Conservation (phyloP, 495 filamentous ascomycete species). For the Aspergillus haitiensis region DNA sequence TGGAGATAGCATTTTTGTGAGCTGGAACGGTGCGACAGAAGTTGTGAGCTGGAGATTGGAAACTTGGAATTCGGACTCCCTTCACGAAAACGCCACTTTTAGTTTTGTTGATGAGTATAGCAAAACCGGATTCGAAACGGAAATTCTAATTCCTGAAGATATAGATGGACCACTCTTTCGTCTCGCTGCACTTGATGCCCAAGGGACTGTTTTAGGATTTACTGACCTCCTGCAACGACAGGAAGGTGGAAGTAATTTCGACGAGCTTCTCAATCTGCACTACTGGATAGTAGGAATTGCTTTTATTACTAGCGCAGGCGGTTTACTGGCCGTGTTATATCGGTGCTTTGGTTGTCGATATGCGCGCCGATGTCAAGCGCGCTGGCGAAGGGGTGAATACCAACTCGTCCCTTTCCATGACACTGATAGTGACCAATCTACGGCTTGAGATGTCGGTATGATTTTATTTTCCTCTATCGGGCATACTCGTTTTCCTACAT, state of each 20-base stretch:
- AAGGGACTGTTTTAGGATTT: constrained; percentile 26
- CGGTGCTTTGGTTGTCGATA: constrained; percentile 11
- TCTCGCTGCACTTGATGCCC: constrained; percentile 25
- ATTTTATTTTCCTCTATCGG: background rate
- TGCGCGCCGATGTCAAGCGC: background rate
- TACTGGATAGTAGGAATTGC: constrained; percentile 22
- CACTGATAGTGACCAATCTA: constrained; percentile 5
- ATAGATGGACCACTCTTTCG: constrained; percentile 19
- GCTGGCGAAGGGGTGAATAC: constrained; percentile 19
- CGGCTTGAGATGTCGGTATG: constrained; percentile 4
- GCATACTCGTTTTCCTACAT: too few relatives aligned
- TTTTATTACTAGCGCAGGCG: constrained; percentile 13
- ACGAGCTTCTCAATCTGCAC: constrained; percentile 14
- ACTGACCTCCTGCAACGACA: constrained; percentile 23
- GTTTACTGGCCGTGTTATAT: constrained; percentile 19
- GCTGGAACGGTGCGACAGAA: constrained; percentile 52
- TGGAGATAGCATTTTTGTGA: constrained; percentile 35
- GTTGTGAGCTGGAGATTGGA: constrained; percentile 40
- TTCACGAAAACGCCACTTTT: constrained; percentile 15
- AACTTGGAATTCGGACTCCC: constrained; percentile 27
- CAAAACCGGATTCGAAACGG: constrained; percentile 31
- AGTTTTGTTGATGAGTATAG: constrained; percentile 9
- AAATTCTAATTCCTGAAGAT: constrained; percentile 22
- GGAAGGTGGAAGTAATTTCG: background rate
- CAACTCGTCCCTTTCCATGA: constrained; percentile 23